Conservation (phyloP, 371 early-diverging fungal species). For the Batrachochytrium dendrobatidis region DNA sequence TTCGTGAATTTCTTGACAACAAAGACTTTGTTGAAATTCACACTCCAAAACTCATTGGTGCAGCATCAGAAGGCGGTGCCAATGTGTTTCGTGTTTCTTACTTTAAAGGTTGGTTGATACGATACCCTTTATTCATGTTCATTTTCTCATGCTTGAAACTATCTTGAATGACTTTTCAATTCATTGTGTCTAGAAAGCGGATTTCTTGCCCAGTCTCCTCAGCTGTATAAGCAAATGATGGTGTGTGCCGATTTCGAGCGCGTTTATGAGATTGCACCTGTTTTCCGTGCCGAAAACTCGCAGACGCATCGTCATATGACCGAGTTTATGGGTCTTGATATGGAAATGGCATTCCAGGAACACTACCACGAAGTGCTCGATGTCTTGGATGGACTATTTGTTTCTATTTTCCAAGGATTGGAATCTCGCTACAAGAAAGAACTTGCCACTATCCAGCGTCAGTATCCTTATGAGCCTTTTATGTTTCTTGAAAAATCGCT, state of each 20-base stretch:
- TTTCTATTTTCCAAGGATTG: constrained; percentile 84
- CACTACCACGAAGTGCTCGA: constrained; percentile 95
- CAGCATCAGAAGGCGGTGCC: constrained; percentile 98
- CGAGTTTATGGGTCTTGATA: constrained; percentile 99
- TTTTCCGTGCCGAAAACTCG: constrained; percentile 99
- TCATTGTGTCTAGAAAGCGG: constrained; percentile 55
- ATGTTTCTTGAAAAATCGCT: constrained; percentile 82
- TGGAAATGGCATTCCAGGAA: constrained; percentile 98
- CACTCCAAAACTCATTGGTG: constrained; percentile 95
- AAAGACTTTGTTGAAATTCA: constrained; percentile 96
- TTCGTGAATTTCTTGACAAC: constrained; percentile 85
- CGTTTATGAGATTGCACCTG: constrained; percentile 99
- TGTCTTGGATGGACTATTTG: constrained; percentile 86
- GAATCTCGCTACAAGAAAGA: constrained; percentile 75
- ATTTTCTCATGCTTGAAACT: background rate
- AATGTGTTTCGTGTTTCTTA: constrained; percentile 97
- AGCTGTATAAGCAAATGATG: constrained; percentile 99
- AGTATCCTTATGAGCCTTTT: constrained; percentile 91
- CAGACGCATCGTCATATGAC: constrained; percentile 99
- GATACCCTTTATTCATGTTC: constrained; percentile 8
- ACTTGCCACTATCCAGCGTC: constrained; percentile 81
- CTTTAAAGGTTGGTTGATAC: constrained; percentile 76
- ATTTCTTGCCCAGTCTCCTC: constrained; percentile 98
- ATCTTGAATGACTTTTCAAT: background rate
- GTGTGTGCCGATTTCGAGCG: constrained; percentile 97